Base-by-base conservation (phyloP, 163 green algal species). In the Scenedesmus sp. region DNA sequence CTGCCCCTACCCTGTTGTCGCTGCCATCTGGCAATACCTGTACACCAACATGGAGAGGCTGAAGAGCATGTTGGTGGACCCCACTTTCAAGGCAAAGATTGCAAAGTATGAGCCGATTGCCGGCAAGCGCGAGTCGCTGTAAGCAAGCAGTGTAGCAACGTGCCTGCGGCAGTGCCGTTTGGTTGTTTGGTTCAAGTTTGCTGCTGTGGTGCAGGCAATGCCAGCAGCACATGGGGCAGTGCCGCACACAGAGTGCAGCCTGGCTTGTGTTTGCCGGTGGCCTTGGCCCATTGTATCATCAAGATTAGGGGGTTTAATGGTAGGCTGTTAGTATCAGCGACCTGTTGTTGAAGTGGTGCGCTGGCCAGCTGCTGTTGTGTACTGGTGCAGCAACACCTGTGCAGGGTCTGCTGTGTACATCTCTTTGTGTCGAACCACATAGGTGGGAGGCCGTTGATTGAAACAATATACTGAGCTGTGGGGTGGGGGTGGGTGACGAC, bases 21-120 rank as follows among this genome's bases (percentile, higher is more conserved):
- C 46, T 52, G 66, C 66, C 12, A 55, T 83, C 23, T 57, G 46
- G 4, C 16, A 64, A 6, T 83, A 34, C 7, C 3, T n/a, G 52
- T 90, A 70, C 85, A 56, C 85, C 64, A 82, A 56, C 85, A 70
- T 77, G 64, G 16, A 90, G 34, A 64, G 66, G 46, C 66, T 90
- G 85, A n/a, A 90, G 85, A 15, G 18, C 66, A 90, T 90, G 85
- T 64, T 90, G 18, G 85, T 90, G 12, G 85, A 90, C 85, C 64
- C 56, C 26, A 64, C 83, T 34, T 90, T 84, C 85, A 26, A 59
- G 15, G 54, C 73, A 34, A 82, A 60, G 64, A 77, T 90, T 59
- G 55, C n/a, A 1, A 82, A 90, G 85, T 90, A 90, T 26, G 26
- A 57, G 34, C 8, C 46, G 6, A 56, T 90, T 9, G 85, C 57